Conservation (phyloP, 2,329 filamentous ascomycete genomes). For the Fusarium sp. region DNA sequence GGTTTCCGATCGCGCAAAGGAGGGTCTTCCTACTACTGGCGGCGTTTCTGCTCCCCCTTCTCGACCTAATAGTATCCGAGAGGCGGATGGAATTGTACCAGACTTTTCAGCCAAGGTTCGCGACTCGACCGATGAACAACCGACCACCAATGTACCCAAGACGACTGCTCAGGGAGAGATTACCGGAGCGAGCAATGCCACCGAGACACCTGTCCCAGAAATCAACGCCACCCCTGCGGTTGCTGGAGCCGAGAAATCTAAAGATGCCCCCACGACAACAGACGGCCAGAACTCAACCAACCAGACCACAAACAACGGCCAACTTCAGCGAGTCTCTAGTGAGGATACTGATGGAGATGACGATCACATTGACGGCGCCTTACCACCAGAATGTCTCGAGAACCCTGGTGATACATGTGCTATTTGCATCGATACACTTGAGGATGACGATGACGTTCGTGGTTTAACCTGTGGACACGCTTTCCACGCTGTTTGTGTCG, state of each 20-base stretch:
- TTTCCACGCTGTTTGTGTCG: conserved; percentile 95
- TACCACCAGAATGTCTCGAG: conserved; percentile 83
- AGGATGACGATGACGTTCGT: conserved; percentile 95
- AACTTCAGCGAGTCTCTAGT: conserved; percentile 58
- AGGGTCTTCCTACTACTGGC: conserved; percentile 86
- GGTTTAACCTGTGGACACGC: conserved; percentile 97
- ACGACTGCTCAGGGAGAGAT: conserved; percentile 38
- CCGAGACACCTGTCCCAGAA: conserved; percentile 31
- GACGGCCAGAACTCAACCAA: conserved; percentile 46
- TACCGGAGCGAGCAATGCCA: conserved; percentile 20
- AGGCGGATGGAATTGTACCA: conserved; percentile 70
- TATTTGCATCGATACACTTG: conserved; percentile 93
- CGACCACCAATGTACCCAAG: conserved; percentile 45
- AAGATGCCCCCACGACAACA: conserved; percentile 27
- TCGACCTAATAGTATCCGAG: conserved; percentile 78
- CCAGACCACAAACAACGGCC: conserved; percentile 42
- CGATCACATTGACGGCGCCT: conserved; percentile 83
- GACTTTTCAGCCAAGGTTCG: conserved; percentile 61
- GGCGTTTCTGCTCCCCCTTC: conserved; percentile 83
- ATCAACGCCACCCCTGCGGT: conserved; percentile 36
- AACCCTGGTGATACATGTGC: conserved; percentile 93
- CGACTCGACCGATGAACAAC: conserved; percentile 59
- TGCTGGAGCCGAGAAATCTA: conserved; percentile 43
- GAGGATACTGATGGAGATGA: conserved; percentile 77
- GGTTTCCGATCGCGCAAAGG: conserved; percentile 84